phyloP scores from a whole-genome alignment of 1,139 yeast species.

The Candida neerlandica region DNA sequence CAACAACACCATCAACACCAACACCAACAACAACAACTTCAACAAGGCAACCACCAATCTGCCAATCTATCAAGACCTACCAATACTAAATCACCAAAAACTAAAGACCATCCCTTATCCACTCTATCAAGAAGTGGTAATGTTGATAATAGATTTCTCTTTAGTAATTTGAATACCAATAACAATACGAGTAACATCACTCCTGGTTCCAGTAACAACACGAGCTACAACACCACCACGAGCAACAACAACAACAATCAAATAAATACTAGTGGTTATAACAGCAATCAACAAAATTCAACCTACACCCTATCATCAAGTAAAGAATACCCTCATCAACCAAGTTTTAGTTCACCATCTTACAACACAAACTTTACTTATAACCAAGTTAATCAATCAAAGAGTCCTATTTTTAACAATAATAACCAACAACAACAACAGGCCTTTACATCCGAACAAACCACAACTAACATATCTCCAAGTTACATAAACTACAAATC shows the following conservation, averaged over 20 bases:
- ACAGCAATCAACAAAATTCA: background rate
- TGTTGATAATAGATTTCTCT: conserved; percentile 6
- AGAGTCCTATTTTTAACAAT: background rate
- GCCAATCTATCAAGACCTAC: background rate
- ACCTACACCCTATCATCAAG: conserved; percentile 4
- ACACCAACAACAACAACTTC: background rate
- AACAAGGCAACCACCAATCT: background rate
- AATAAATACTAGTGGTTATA: background rate
- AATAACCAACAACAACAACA: background rate
- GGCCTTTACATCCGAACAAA: background rate
- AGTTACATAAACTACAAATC: background rate
- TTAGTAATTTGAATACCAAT: conserved; percentile 3
- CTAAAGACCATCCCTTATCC: conserved; percentile 3
- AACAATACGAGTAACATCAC: background rate
- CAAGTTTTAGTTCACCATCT: conserved; percentile 5
- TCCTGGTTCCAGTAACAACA: background rate
- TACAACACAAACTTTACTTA: conserved; percentile 2
- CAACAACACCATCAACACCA: conserved; percentile 9
- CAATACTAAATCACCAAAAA: conserved; percentile 4
- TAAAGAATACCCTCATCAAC: conserved; percentile 3
- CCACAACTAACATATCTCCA: conserved; percentile 1
- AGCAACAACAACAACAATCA: background rate
- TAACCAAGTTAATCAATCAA: background rate
- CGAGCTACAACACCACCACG: background rate
- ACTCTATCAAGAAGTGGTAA: conserved; percentile 5